Conservation (phyloP, 140 eudicot genomes). For the Ambrosia hybrid region DNA sequence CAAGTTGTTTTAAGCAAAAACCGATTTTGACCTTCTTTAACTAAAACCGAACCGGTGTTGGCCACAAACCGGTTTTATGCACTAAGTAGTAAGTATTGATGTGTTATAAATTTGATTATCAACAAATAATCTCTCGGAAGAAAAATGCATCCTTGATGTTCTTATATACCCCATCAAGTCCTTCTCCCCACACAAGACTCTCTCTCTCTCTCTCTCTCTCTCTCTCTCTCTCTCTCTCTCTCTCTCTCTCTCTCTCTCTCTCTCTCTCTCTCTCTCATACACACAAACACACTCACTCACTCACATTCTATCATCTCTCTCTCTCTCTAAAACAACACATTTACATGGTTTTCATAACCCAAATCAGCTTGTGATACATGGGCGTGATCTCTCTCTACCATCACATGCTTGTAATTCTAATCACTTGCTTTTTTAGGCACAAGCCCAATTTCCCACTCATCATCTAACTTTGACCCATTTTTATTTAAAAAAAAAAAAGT, state of each 20-base stretch:
- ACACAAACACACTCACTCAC: neutral
- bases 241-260: slow-evolving; percentile 29
- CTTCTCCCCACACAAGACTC: slow-evolving; percentile 44
- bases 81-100: too few species aligned
- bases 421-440: slow-evolving; percentile 69
- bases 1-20: too few species aligned
- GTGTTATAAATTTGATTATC: slow-evolving; percentile 15
- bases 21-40: too few species aligned
- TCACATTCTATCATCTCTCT: slow-evolving; percentile 3
- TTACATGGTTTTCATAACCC: slow-evolving; percentile 46
- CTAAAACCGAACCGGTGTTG: too few species aligned
- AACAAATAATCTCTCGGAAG: slow-evolving; percentile 25
- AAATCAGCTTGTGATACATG: slow-evolving; percentile 47
- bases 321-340: slow-evolving; percentile 27
- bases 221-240: neutral
- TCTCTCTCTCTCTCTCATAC: slow-evolving; percentile 4
- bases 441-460: slow-evolving; percentile 38
- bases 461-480: slow-evolving; percentile 18
- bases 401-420: slow-evolving; percentile 55
- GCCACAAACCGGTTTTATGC: too few species aligned
- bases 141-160: slow-evolving; percentile 30
- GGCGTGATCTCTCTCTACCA: slow-evolving; percentile 47
- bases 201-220: slow-evolving; percentile 19
- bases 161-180: slow-evolving; percentile 50
- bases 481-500: neutral